Base-by-base conservation (phyloP, 768 basidiomycete species). In the Pleurotus sapidus region DNA sequence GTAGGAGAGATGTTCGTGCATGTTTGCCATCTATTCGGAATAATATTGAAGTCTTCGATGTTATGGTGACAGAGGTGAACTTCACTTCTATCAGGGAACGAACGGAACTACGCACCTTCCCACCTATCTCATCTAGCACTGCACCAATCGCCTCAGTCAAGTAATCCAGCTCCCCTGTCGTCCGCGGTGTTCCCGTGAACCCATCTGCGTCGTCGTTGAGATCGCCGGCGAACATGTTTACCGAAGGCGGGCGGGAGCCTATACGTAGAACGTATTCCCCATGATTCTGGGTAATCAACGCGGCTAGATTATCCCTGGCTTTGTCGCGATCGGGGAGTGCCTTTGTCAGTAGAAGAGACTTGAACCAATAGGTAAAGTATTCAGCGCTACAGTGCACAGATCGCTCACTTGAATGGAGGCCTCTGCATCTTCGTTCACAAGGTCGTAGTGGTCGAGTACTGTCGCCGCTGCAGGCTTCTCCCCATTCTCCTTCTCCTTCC, bases 251-350 rank as follows among this genome's bases (percentile, higher is more conserved):
- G 46, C 80, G 86, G 51, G 77, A 67, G 56, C 92, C 92, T 68
- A 93, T 78, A 63, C 86, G 82, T 55, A 93, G 73, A 24, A 93
- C 74, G 68, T 87, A 87, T 68, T 94, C 91, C 14, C 91, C 91
- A 57, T 79, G 78, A 58, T 79, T 74, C 50, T 79, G 83, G 3
- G 88, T 92, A 56, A 93, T 72, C 37, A 91, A 72, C 5, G 77
- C 76, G 18, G 91, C 86, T 50, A 93, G 66, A 50, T 80, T 69
- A 68, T 88, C 87, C 43, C 85, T 83, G 11, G 87, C 89, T 34
- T 68, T 63, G 48, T 86, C 82, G 59, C 79, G 70, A 55, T 83
- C 76, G 17, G 68, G 63, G 9, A 70, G 63, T 47, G 71, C 63
- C 24, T 72, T 68, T 2, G 81, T 80, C 34, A 82, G 66, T 34